Evolutionary conservation across 495 filamentous ascomycete genomes (phyloP).

Genomic region (Entonaema liquescens): DNA sequence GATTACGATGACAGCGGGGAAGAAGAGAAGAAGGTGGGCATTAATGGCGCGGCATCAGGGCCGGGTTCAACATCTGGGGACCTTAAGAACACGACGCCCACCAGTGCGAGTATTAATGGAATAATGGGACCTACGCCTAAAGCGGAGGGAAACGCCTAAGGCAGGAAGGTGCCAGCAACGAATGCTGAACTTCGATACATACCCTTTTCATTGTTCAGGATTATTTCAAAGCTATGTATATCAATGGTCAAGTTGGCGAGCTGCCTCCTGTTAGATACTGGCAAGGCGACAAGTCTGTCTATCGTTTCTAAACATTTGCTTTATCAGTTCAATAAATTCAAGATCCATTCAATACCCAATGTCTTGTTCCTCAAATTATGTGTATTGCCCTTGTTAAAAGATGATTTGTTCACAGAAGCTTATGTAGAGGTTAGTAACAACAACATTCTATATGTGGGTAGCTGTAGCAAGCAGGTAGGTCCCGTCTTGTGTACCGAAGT

Average conservation of each 20-base stretch:
- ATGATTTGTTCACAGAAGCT: background rate
- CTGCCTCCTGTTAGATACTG: slow-evolving; percentile 34
- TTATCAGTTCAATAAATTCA: slow-evolving; percentile 24
- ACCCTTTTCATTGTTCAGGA: slow-evolving; percentile 31
- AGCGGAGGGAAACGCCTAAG: slow-evolving; percentile 45
- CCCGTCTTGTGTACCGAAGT: too few species aligned
- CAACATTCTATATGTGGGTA: too few species aligned
- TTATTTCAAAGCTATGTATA: slow-evolving; percentile 36
- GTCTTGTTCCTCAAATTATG: background rate
- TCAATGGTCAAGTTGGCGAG: slow-evolving; percentile 33
- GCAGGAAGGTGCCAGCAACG: slow-evolving; percentile 9
- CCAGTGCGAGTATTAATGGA: slow-evolving; percentile 55
- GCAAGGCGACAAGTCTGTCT: slow-evolving; percentile 39
- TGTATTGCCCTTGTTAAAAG: background rate
- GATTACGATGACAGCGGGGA: slow-evolving; percentile 93
- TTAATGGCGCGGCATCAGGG: slow-evolving; percentile 46
- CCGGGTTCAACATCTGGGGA: slow-evolving; percentile 52
- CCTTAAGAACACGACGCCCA: slow-evolving; percentile 57
- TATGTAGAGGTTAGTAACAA: background rate
- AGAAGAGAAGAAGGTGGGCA: slow-evolving; percentile 72
- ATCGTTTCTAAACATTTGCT: slow-evolving; percentile 35
- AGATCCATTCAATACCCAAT: background rate
- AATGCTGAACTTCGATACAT: slow-evolving; percentile 31
- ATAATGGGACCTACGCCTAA: slow-evolving; percentile 55
- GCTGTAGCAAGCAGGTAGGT: too few species aligned